Evolutionary conservation across 257 asterid species (phyloP), one percentile per base, ranked within the genome.

Genomic region (Nicotiana paniculata): DNA sequence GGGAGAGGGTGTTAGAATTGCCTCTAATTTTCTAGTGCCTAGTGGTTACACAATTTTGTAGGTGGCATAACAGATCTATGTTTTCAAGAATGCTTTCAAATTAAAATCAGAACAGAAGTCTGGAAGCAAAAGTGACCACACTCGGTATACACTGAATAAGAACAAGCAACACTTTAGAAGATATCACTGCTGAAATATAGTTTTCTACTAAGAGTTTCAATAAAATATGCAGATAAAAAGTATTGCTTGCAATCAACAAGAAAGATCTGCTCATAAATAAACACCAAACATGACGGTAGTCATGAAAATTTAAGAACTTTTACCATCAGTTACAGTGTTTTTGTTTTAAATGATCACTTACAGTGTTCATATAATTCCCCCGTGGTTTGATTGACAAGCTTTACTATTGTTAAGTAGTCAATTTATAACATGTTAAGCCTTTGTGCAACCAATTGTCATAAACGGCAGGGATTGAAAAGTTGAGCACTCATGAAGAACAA

Each of bases 41-140:
- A 39, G 79, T 51, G 63, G 63, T 74, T 74, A 74, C 79, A 74
- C 63, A 74, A 74, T 26, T 74, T 74, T 15, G 18, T 74, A 74
- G 79, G 63, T 30, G 79, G 63, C 79, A 51, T 39, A 51, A 74
- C 79, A 74, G 63, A 15, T 48, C 28, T 74, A 51, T 26, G 43
- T 74, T 51, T 26, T 74, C 63, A 74, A 74, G 62, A 74, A 51
- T 61, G 9, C 26, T 74, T 15, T 26, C 63, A 74, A 74, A 48
- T 74, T 46, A 35, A 74, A 74, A 51, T 74, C 79, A 74, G 79
- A 74, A 74, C 26, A 74, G 28, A 74, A 48, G 4, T 74, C 51
- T 15, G 79, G 63, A 2, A 15, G 79, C 79, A 51, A 48, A 51
- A 74, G 43, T 26, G 63, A 51, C 79, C 79, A 74, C 43, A 74